Percentiles rank a stretch among this genome's conserved stretches.
These are phyloP conservation scores for Fraxinus anomala DNA, from an alignment of 257 asterid species.

Conservation along the genomic window DNA sequence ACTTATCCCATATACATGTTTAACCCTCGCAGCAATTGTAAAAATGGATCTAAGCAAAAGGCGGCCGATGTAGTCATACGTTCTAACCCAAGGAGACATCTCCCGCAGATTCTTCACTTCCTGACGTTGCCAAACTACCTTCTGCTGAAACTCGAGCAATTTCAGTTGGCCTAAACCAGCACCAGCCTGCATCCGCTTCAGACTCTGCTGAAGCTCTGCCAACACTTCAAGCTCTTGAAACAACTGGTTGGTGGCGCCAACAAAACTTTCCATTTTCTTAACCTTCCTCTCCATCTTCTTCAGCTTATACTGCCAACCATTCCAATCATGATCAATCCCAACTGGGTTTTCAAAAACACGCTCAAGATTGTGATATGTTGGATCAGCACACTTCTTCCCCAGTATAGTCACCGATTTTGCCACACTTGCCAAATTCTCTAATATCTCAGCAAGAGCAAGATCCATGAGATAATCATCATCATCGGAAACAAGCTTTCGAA, in stretches of 20 bases:
- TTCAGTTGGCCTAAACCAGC: slow-evolving; percentile 52
- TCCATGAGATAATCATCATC: slow-evolving; percentile 67
- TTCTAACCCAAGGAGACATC: slow-evolving; percentile 83
- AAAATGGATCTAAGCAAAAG: slow-evolving; percentile 67
- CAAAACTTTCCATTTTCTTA: slow-evolving; percentile 86
- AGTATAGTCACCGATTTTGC: slow-evolving; percentile 57
- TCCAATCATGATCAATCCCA: slow-evolving; percentile 57
- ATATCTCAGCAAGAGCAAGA: slow-evolving; percentile 70
- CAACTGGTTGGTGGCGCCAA: slow-evolving; percentile 68
- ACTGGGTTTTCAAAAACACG: slow-evolving; percentile 47
- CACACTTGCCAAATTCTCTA: slow-evolving; percentile 57
- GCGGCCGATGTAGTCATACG: slow-evolving; percentile 65
- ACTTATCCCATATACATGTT: slow-evolving; percentile 44
- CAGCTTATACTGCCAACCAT: slow-evolving; percentile 54
- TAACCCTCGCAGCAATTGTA: slow-evolving; percentile 62
- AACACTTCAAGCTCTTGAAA: slow-evolving; percentile 83
- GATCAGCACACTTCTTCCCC: slow-evolving; percentile 71
- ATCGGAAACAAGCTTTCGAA: slow-evolving; percentile 68
- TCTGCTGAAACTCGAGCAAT: slow-evolving; percentile 81
- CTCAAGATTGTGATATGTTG: slow-evolving; percentile 61
- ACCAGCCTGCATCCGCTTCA: slow-evolving; percentile 68
- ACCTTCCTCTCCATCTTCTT: slow-evolving; percentile 88
- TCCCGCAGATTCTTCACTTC: slow-evolving; percentile 85
- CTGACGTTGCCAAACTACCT: slow-evolving; percentile 77
- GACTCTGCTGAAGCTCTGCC: slow-evolving; percentile 77